Percentiles rank a stretch among this genome's conserved stretches.
These are phyloP conservation scores for Acanthamoeba castellanii DNA, from an alignment of 208 protist genomes.

Conservation along the genomic window DNA sequence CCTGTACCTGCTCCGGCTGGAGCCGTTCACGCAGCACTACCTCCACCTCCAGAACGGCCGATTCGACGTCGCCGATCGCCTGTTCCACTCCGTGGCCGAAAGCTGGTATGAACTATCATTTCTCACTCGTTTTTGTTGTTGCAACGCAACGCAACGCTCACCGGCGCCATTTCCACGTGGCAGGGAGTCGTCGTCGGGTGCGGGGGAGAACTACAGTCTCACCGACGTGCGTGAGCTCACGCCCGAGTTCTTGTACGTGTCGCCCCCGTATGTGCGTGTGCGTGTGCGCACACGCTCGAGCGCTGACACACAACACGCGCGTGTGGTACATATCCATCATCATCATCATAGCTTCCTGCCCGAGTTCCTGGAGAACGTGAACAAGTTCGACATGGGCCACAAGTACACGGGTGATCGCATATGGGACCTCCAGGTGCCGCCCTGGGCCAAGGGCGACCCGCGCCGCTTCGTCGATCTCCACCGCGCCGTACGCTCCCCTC, in stretches of 20 bases:
- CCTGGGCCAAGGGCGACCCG: conserved; percentile 90
- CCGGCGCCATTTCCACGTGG: conserved; percentile 84
- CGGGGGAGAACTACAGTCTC: conserved; percentile 82
- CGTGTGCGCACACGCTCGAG: no score
- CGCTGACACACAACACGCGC: background rate
- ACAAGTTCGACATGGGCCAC: conserved; percentile 91
- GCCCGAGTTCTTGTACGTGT: conserved; percentile 97
- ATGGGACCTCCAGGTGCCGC: conserved; percentile 92
- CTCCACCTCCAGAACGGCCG: conserved; percentile 86
- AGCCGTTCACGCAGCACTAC: conserved; percentile 95
- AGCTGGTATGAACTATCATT: conserved; percentile 90
- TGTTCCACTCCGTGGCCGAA: conserved; percentile 96
- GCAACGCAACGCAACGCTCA: background rate
- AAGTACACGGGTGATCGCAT: conserved; percentile 93
- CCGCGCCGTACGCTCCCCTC: no score
- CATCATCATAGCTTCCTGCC: background rate
- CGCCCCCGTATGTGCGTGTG: no score
- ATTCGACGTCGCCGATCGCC: conserved; percentile 98
- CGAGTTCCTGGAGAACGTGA: conserved; percentile 5
- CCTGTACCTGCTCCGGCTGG: conserved; percentile 97
- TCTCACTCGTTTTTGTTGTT: no score
- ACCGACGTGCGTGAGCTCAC: conserved; percentile 97
- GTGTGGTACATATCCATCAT: background rate
- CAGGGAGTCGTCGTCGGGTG: conserved; percentile 92
- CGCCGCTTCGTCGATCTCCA: conserved; percentile 83